Base-by-base conservation (phyloP, 2,329 filamentous ascomycete species). In the Paecilomyces variotii region DNA sequence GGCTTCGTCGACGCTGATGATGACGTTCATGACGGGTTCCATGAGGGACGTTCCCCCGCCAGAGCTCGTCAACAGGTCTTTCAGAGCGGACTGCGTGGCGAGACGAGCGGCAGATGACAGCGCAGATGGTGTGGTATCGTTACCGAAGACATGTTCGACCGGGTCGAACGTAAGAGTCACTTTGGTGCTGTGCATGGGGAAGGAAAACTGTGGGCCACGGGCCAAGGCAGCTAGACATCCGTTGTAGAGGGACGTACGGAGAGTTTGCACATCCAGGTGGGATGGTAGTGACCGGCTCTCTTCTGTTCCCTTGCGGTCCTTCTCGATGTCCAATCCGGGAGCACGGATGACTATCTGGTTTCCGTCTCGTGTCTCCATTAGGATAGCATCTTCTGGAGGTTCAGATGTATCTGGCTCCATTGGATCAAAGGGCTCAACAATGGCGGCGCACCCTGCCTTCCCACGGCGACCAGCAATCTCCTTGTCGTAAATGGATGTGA, bases 1-100 rank as follows among this genome's bases (percentile, higher is more conserved):
- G 4, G 82, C 81, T 74, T 97, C 93, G 56, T 94, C 90, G 55
- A 94, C 91, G 64, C 85, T 87, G 68, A 99, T 96, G 56, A 87
- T 86, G 4, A 90, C 90, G 60, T 87, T 86, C 91, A 97, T 97
- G 57, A 99, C 89, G 1, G 94, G 94, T 70, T 99, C 94, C 76
- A 97, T 88, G 45, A 99, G 79, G 1, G 83, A 82, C 0, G 91
- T 82, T 2, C 70, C 68, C 9, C 80, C 76, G 57, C 84, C 80
- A 0, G 86, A 39, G 14, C 28, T 32, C 7, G 63, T 34, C 27
- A 65, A 52, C 34, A 76, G 84, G 19, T 84, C 80, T 55, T 83
- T 82, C 0, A 97, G 81, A 0, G 87, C 87, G 7, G 82, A 79
- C 60, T 87, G 84, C 0, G 92, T 87, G 1, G 89, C 89, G 68